Conservation (phyloP, 129 eudicot species). For the Escallonia herrerae region DNA sequence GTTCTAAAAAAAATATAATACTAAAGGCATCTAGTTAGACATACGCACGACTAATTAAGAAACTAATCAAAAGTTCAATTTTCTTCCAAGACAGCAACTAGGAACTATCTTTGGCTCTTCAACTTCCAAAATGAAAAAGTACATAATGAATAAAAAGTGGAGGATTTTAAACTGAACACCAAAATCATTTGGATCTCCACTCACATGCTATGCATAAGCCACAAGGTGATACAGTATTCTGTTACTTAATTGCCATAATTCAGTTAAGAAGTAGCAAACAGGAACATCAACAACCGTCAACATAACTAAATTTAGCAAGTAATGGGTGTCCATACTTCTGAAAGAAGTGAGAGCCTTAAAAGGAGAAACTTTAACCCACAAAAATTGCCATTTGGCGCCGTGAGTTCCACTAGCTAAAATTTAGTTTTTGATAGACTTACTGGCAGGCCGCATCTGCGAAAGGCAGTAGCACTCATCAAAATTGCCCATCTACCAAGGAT, state of each 20-base stretch:
- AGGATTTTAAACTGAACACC: not conserved
- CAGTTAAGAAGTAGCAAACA: not conserved
- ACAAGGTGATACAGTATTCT: not conserved
- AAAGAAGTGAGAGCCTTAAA: not conserved
- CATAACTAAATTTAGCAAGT: not conserved
- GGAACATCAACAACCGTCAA: slow-evolving; percentile 2
- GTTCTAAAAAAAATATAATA: too few relatives aligned
- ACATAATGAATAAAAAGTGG: not conserved
- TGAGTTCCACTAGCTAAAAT: not conserved
- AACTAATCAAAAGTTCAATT: too few relatives aligned
- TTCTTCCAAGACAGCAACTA: too few relatives aligned
- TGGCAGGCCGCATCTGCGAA: slow-evolving; percentile 79
- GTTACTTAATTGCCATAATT: not conserved
- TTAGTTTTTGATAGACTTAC: slow-evolving; percentile 45
- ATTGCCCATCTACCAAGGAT: slow-evolving; percentile 66
- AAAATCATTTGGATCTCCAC: not conserved
- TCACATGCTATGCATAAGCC: not conserved
- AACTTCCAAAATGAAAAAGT: not conserved
- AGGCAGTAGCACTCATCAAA: slow-evolving; percentile 68
- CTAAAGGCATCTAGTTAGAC: too few relatives aligned
- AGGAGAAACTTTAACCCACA: not conserved
- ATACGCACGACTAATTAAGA: too few relatives aligned
- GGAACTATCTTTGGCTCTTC: not conserved
- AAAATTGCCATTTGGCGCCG: not conserved
- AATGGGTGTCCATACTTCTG: not conserved